phyloP scores from a whole-genome alignment of 2,329 filamentous ascomycete genomes.

The Cytospora piceicola region DNA sequence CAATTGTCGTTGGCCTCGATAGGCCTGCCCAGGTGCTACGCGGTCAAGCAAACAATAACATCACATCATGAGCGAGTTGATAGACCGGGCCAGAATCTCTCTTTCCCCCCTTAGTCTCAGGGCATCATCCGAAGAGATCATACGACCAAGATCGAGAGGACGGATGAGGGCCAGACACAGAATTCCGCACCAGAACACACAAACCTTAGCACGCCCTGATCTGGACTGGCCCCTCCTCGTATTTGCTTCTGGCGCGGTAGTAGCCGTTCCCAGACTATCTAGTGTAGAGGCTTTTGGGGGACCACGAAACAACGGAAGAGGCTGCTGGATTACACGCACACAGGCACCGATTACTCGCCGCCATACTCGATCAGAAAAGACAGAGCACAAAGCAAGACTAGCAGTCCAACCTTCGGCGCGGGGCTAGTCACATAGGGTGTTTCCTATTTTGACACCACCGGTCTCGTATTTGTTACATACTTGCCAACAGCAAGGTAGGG shows the following conservation, averaged over 20 bases:
- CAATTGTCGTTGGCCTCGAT: background rate
- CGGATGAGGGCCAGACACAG: background rate
- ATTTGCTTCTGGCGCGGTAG: conserved; percentile 22
- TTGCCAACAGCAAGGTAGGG: background rate
- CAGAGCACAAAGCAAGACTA: conserved; percentile 13
- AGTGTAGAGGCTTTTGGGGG: background rate
- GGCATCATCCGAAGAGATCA: background rate
- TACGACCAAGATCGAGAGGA: background rate
- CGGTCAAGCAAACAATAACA: conserved; percentile 12
- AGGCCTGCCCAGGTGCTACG: conserved; percentile 11
- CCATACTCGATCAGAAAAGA: conserved; percentile 21
- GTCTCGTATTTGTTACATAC: background rate
- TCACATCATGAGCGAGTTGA: conserved; percentile 4
- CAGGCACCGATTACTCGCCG: conserved; percentile 22
- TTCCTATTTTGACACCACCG: background rate
- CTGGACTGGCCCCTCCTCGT: conserved; percentile 12
- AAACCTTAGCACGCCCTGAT: background rate
- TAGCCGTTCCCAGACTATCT: conserved; percentile 5
- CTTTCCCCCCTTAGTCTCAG: background rate
- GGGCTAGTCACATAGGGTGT: background rate
- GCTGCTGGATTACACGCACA: background rate
- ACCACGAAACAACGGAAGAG: conserved; percentile 1
- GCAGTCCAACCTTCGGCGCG: background rate
- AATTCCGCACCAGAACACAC: background rate
- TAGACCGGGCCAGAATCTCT: background rate